phyloP scores from a whole-genome alignment of 176 grass and related monocot species.

The Avena insularis region DNA sequence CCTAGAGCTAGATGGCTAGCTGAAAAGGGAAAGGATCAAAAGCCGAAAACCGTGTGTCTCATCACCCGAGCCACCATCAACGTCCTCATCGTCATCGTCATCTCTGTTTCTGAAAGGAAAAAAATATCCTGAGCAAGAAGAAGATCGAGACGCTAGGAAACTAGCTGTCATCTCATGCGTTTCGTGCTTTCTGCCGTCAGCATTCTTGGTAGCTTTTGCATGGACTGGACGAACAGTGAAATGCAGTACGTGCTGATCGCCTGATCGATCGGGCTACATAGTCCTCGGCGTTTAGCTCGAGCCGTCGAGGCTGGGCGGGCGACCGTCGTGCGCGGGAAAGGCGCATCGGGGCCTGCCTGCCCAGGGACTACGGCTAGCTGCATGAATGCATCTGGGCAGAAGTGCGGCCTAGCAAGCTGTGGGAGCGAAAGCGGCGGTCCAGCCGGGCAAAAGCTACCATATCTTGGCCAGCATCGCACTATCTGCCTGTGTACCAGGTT shows the following conservation, averaged over 20 bases:
- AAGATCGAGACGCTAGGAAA: not conserved
- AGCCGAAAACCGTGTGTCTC: not conserved
- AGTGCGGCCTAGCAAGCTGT: slow-evolving; percentile 26
- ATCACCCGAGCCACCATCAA: not conserved
- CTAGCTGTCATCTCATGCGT: not conserved
- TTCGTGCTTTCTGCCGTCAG: slow-evolving; percentile 22
- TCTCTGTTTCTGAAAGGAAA: not conserved
- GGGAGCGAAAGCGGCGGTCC: not conserved
- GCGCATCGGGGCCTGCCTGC: not conserved
- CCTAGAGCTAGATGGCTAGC: not conserved
- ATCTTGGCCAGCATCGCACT: slow-evolving; percentile 42
- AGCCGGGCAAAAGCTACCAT: slow-evolving; percentile 18
- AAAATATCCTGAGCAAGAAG: slow-evolving; percentile 20
- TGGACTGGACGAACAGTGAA: not conserved
- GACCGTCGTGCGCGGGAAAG: slow-evolving; percentile 16
- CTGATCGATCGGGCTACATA: not conserved
- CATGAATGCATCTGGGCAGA: not conserved
- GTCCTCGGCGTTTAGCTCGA: not conserved
- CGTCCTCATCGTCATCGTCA: not conserved
- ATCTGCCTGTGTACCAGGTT: not conserved
- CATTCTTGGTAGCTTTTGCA: not conserved
- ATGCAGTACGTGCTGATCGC: not conserved
- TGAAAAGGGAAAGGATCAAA: not conserved
- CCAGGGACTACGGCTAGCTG: too few species aligned
- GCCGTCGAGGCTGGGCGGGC: not conserved